These are phyloP conservation scores for Mycosphaerelloides madeirae DNA, from an alignment of 2,329 filamentous ascomycete species.

Conservation along the genomic window DNA sequence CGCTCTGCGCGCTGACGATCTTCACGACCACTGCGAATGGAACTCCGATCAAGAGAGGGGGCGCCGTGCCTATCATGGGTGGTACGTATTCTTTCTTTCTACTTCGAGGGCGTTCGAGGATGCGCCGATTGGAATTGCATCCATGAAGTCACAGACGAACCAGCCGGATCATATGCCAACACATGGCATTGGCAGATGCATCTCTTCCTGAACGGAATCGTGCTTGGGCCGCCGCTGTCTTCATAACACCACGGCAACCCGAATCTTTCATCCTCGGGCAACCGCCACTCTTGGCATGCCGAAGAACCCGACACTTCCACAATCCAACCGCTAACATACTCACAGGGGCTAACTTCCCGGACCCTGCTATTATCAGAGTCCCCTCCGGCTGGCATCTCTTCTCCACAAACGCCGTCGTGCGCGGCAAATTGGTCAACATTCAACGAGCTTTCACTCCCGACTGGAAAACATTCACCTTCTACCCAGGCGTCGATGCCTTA, in stretches of 20 bases:
- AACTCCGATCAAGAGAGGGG: not conserved
- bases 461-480: constrained; percentile 33
- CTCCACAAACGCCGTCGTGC: constrained; percentile 34
- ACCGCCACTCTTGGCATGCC: no score
- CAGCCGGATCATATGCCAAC: no score
- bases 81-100: not conserved
- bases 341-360: constrained; percentile 44
- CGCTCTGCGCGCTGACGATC: constrained; percentile 7
- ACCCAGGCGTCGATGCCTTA: constrained; percentile 46
- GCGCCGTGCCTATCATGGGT: not conserved
- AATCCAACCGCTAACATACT: constrained; percentile 19
- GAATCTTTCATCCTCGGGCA: no score
- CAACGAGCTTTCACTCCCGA: constrained; percentile 37
- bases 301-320: not conserved
- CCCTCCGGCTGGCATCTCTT: constrained; percentile 37
- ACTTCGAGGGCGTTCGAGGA: no score
- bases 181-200: no score
- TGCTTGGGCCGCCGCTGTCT: no score
- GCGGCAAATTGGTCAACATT: constrained; percentile 32
- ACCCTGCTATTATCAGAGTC: constrained; percentile 32
- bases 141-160: no score
- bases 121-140: no score
- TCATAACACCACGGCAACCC: no score
- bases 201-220: no score
- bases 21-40: not conserved